Base-by-base conservation (phyloP, 805 yeast genomes). In the Pichia manshurica region DNA sequence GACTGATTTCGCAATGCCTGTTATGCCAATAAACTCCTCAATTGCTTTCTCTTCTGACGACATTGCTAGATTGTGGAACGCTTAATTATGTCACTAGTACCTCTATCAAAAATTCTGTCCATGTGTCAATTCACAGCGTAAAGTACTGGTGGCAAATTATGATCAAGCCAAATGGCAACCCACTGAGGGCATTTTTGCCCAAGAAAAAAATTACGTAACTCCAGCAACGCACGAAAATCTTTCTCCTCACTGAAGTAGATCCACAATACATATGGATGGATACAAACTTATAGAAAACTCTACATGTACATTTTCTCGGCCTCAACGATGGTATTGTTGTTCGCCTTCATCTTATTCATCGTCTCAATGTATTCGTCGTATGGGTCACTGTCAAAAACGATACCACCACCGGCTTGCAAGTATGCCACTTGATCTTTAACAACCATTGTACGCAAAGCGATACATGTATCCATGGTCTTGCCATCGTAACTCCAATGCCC, bases 371-470 rank as follows among this genome's bases (percentile, higher is more conserved):
- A 93, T 70, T 93, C 99, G 53, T 91, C 99, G 59, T 83, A 81
- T 48, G 95, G 96, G 64, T 93, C 97, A 53, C 95, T 84, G 64
- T 93, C 99, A 64, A 73, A 83, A 21, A 93, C 99, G 63, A 93
- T 93, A 50, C 99, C 99, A 48, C 99, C 99, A 54, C 99, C 99
- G 2, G 99, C 98, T 72, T 93, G 99, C 57, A 93, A 73, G 60
- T 89, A 91, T 0, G 96, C 97, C 45, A 78, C 73, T 22, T 90
- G 91, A 56, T 91, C 87, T 63, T 93, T 93, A 62, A 78, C 84
- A 39, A 93, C 89, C 99, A 93, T 91, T 0, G 99, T 93, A 69
- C 99, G 79, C 58, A 93, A 72, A 0, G 99, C 99, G 64, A 93
- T 93, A 69, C 99, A 93, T 1, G 98, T 93, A 62, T 93, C 95